These are phyloP conservation scores for Pascua sp. DNA, from an alignment of 1,284 basidiomycete genomes.

Conservation along the genomic window DNA sequence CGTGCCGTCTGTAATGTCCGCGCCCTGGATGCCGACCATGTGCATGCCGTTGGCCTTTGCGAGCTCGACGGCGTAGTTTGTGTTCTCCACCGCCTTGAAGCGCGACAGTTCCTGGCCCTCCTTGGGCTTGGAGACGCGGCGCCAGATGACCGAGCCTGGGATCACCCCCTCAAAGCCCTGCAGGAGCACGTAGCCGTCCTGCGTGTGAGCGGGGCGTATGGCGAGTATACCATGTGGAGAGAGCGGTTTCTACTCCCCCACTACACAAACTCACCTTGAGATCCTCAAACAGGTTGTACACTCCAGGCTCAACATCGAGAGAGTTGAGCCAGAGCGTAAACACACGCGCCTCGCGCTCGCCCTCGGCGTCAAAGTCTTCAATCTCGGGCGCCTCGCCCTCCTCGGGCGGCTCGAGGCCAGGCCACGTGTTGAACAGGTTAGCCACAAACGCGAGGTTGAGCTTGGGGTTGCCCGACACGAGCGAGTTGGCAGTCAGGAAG, in stretches of 20 bases:
- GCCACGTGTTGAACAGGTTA: slow-evolving; percentile 97
- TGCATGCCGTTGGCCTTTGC: slow-evolving; percentile 91
- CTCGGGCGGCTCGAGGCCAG: slow-evolving; percentile 86
- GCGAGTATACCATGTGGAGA: too few species aligned
- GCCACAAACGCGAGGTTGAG: slow-evolving; percentile 98
- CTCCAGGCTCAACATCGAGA: slow-evolving; percentile 89
- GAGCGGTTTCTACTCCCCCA: neutral
- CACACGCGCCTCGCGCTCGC: slow-evolving; percentile 93
- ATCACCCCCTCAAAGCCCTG: slow-evolving; percentile 96
- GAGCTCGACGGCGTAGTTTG: slow-evolving; percentile 91
- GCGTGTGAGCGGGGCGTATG: slow-evolving; percentile 3
- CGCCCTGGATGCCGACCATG: slow-evolving; percentile 94
- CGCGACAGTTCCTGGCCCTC: slow-evolving; percentile 79
- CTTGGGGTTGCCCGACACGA: slow-evolving; percentile 93
- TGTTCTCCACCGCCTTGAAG: slow-evolving; percentile 98
- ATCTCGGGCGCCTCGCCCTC: slow-evolving; percentile 73
- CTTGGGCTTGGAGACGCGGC: slow-evolving; percentile 88
- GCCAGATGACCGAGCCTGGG: slow-evolving; percentile 89
- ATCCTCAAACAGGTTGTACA: slow-evolving; percentile 96
- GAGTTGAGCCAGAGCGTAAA: slow-evolving; percentile 99
- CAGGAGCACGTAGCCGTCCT: slow-evolving; percentile 79
- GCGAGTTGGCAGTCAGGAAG: slow-evolving; percentile 86
- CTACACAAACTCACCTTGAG: slow-evolving; percentile 58
- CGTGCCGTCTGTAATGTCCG: slow-evolving; percentile 90
- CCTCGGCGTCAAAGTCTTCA: slow-evolving; percentile 98